Conservation (phyloP, 2,329 filamentous ascomycete species). For the Pezicula neosporulosa region DNA sequence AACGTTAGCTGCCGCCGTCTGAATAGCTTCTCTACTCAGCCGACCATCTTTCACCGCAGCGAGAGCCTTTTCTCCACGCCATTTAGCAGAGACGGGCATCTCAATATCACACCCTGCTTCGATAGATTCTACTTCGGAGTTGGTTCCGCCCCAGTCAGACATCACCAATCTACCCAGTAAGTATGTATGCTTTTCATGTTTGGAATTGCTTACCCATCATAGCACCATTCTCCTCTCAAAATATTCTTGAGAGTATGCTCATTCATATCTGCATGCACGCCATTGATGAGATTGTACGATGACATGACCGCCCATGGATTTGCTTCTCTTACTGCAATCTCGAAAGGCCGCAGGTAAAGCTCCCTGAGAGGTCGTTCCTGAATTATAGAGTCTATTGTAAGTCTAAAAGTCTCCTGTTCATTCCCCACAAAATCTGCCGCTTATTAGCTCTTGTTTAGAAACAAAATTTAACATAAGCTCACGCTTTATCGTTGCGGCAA, state of each 20-base stretch:
- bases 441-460: slow-evolving; percentile 6
- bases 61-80: slow-evolving; percentile 55
- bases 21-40: slow-evolving; percentile 45
- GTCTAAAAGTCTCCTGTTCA: slow-evolving; percentile 66
- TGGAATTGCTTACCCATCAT: slow-evolving; percentile 46
- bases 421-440: slow-evolving; percentile 62
- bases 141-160: slow-evolving; percentile 56
- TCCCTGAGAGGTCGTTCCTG: slow-evolving; percentile 64
- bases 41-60: slow-evolving; percentile 46
- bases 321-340: slow-evolving; percentile 67
- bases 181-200: background rate
- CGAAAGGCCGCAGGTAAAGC: slow-evolving; percentile 71
- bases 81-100: slow-evolving; percentile 53
- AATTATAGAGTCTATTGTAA: slow-evolving; percentile 61
- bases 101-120: slow-evolving; percentile 55
- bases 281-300: slow-evolving; percentile 66
- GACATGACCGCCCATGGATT: slow-evolving; percentile 69
- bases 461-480: slow-evolving; percentile 16
- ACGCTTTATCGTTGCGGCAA: slow-evolving; percentile 79
- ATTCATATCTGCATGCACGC: slow-evolving; percentile 57
- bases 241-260: slow-evolving; percentile 51
- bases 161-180: slow-evolving; percentile 43
- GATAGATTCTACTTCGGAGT: slow-evolving; percentile 52
- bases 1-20: slow-evolving; percentile 56
- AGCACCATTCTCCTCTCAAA: slow-evolving; percentile 59